Evolutionary conservation across 2,329 filamentous ascomycete genomes (phyloP), one percentile per base, ranked within the genome.

Genomic region (Hirsutella minnesotensis): DNA sequence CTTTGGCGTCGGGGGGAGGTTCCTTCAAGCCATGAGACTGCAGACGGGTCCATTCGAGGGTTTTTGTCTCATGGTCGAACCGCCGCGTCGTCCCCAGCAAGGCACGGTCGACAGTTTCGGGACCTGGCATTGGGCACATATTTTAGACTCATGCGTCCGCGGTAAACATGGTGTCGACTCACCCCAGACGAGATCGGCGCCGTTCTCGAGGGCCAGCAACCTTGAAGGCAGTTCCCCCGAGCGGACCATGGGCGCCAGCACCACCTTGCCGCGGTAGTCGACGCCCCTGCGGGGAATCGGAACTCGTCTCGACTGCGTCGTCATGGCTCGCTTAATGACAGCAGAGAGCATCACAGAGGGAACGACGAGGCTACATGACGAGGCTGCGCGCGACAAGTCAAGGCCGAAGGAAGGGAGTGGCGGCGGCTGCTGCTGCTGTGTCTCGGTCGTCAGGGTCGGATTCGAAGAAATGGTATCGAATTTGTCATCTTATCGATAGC

Each of bases 181-280:
- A 85, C 83, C 90, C 90, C 92, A 98, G 51, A 98, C 92, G 15
- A 98, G 72, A 63, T 98, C 92, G 41, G 92, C 92, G 51, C 92
- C 92, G 61, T 98, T 96, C 57, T 94, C 85, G 47, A 98, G 77
- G 27, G 92, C 86, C 36, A 94, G 67, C 21, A 98, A 74, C 45
- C 92, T 81, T 33, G 86, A 92, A 3, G 92, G 90, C 47, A 95
- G 70, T 69, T 98, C 92, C 58, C 92, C 92, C n/a, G 87, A 94
- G 52, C 92, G 83, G 45, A 95, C 90, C 92, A 98, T 98, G 34
- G 92, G 92, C 47, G 92, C 92, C 49, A 98, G 82, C 37, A 96
- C 92, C 50, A 96, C 67, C 64, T 94, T 95, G 64, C 85, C 84
- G 53, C 90, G 79, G 65, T 95, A 96, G 68, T 95, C 88, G 56